A percentile compares a stretch with the other conserved stretches of the same genome.
phyloP scores from a whole-genome alignment of 2,329 filamentous ascomycete species.

The Alternaria ventricosa region DNA sequence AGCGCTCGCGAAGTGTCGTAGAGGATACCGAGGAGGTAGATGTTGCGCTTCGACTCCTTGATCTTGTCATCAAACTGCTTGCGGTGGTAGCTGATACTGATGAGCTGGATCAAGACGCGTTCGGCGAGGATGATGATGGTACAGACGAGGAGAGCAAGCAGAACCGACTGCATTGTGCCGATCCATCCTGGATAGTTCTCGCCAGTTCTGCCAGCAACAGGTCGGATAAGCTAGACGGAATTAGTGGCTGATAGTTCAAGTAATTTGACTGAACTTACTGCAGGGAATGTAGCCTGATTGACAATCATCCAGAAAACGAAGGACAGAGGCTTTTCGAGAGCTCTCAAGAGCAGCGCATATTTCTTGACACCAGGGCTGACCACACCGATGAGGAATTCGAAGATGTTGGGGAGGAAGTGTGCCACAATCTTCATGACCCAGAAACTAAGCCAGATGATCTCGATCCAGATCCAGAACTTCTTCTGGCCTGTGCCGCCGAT shows the following conservation, averaged over 20 bases:
- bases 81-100: conserved; percentile 84
- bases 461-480: conserved; percentile 71
- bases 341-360: conserved; percentile 64
- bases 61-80: conserved; percentile 83
- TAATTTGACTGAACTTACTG: conserved; percentile 22
- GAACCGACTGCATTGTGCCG: conserved; percentile 65
- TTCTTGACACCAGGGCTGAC: conserved; percentile 70
- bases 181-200: conserved; percentile 54
- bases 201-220: conserved; percentile 17
- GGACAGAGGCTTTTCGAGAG: conserved; percentile 66
- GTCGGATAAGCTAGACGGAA: conserved; percentile 10
- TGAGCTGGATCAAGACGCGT: conserved; percentile 79
- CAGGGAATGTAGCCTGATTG: conserved; percentile 66
- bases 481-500: conserved; percentile 64
- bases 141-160: conserved; percentile 71
- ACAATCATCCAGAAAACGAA: conserved; percentile 67
- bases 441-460: conserved; percentile 68
- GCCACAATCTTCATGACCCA: conserved; percentile 68
- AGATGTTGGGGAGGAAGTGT: conserved; percentile 64
- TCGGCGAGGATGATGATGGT: conserved; percentile 76
- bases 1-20: conserved; percentile 88
- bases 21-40: conserved; percentile 80
- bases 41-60: conserved; percentile 86
- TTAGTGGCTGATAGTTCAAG: not conserved
- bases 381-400: conserved; percentile 67